Conservation (phyloP, 345 rosid species). For the Mangifera indica region DNA sequence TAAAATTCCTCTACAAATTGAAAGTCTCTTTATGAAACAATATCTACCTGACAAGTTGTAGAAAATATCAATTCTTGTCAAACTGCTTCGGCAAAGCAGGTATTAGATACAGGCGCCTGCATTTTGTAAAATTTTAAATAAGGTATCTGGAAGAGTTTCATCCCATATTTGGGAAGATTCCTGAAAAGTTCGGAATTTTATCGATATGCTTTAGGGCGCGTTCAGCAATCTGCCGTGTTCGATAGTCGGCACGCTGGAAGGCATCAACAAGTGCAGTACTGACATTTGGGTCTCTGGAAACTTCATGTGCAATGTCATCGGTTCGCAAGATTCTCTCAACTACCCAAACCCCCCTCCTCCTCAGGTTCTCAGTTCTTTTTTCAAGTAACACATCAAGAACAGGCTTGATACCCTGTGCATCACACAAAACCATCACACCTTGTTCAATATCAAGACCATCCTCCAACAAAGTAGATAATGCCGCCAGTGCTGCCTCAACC, state of each 20-base stretch:
- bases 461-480: conserved; percentile 78
- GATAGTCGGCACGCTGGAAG: conserved; percentile 82
- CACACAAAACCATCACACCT: conserved; percentile 59
- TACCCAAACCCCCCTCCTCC: conserved; percentile 80
- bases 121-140: conserved; percentile 7
- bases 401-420: conserved; percentile 68
- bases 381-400: conserved; percentile 67
- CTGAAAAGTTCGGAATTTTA: conserved; percentile 92
- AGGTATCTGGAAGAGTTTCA: conserved; percentile 21
- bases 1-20: conserved; percentile 25
- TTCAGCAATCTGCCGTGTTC: conserved; percentile 86
- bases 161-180: conserved; percentile 65
- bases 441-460: conserved; percentile 73
- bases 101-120: conserved; percentile 26
- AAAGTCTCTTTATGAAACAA: conserved; percentile 27
- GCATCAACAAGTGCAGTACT: conserved; percentile 90
- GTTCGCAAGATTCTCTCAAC: conserved; percentile 82
- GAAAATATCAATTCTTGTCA: conserved; percentile 16
- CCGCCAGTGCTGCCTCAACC: conserved; percentile 88
- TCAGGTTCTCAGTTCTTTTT: conserved; percentile 66
- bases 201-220: conserved; percentile 82
- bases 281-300: conserved; percentile 72
- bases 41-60: conserved; percentile 26
- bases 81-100: conserved; percentile 18
- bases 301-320: conserved; percentile 67